A percentile compares a stretch with the other conserved stretches of the same genome.
phyloP scores from a whole-genome alignment of 2,329 filamentous ascomycete species.

The Penicillium frequentans region DNA sequence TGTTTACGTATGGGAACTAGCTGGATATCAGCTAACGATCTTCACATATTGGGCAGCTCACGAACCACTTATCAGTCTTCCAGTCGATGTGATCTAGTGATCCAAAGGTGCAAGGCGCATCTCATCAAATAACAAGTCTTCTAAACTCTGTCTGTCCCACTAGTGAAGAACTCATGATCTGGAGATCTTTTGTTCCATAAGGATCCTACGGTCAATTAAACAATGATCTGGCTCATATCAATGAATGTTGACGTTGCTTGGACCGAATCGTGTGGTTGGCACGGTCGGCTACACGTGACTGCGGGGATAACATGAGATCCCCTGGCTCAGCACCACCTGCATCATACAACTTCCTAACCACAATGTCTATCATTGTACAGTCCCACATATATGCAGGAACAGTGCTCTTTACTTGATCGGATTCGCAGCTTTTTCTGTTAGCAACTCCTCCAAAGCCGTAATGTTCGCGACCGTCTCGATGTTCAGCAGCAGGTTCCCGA shows the following conservation, averaged over 20 bases:
- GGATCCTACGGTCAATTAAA: not conserved
- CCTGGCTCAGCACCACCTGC: not conserved
- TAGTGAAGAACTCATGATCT: not conserved
- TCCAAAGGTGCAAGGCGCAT: not conserved
- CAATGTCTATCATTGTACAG: not conserved
- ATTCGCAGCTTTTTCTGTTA: not conserved
- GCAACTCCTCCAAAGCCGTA: not conserved
- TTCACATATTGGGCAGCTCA: not conserved
- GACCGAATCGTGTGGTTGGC: not conserved
- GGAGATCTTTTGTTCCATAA: not conserved
- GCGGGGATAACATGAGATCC: not conserved
- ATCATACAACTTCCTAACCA: not conserved
- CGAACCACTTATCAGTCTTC: not conserved
- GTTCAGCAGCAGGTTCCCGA: constrained; percentile 1
- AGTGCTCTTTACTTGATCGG: not conserved
- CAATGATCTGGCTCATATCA: not conserved
- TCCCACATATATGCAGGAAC: not conserved
- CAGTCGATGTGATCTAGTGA: not conserved
- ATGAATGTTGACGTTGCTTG: not conserved
- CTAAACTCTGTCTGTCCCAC: not conserved
- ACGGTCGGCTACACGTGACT: not conserved
- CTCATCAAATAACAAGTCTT: not conserved
- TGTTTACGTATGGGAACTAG: not conserved
- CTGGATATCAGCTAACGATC: not conserved
- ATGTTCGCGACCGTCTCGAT: constrained; percentile 4